These are phyloP conservation scores for Polygonum maritimum DNA, from an alignment of 148 eudicot species.

Conservation along the genomic window DNA sequence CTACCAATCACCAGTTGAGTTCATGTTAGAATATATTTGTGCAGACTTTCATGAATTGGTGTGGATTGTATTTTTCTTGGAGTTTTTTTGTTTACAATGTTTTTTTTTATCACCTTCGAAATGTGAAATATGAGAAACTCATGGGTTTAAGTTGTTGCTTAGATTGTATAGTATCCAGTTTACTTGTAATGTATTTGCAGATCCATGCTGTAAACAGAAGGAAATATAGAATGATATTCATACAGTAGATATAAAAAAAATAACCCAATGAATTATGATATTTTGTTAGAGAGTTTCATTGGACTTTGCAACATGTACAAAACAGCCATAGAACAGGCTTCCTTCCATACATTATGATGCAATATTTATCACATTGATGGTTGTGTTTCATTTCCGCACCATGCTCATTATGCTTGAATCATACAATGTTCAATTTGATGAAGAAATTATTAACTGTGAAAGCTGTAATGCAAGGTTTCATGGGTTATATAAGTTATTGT, in stretches of 20 bases:
- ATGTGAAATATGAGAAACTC: not conserved
- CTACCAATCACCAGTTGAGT: not conserved
- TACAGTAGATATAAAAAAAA: not conserved
- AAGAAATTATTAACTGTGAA: not conserved
- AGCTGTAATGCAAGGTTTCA: not conserved
- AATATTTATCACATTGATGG: not conserved
- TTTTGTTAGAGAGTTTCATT: not conserved
- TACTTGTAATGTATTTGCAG: not conserved
- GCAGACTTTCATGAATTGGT: not conserved
- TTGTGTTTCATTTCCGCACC: not conserved
- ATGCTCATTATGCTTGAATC: not conserved
- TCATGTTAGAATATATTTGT: not conserved
- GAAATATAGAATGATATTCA: not conserved
- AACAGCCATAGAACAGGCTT: not conserved
- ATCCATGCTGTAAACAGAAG: not conserved
- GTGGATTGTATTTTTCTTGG: not conserved
- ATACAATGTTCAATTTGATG: not conserved
- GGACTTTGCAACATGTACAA: not conserved
- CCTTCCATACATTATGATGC: conserved; percentile 2
- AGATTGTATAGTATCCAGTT: not conserved
- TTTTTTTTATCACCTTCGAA: not conserved
- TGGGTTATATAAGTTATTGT: not conserved
- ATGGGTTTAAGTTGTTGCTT: too few relatives aligned
- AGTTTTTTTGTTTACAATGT: too few relatives aligned
- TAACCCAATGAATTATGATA: not conserved